Conservation (phyloP, 2,329 filamentous ascomycete genomes). For the Fusarium continuum region DNA sequence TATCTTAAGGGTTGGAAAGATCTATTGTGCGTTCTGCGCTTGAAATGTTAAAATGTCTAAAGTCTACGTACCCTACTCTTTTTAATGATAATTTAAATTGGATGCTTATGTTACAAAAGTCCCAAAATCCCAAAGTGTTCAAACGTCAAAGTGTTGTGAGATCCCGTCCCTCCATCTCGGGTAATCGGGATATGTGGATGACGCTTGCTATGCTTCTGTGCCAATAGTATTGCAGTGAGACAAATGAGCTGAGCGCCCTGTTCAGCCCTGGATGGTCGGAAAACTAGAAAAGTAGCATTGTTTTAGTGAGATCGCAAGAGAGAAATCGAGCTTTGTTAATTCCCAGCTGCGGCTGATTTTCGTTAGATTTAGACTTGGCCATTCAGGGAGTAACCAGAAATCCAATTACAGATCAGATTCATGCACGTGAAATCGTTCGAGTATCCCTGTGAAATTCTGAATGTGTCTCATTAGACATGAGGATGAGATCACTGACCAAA, state of each 20-base stretch:
- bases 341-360: neutral
- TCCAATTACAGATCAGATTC: neutral
- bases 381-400: too few relatives aligned
- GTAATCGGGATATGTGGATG: constrained; percentile 5
- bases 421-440: neutral
- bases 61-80: neutral
- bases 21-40: neutral
- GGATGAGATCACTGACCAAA: neutral
- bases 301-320: neutral
- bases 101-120: neutral
- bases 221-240: neutral
- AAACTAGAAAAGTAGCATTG: neutral
- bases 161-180: constrained; percentile 23
- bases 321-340: neutral
- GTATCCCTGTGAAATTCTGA: neutral
- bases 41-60: neutral
- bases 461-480: neutral
- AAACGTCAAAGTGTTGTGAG: neutral
- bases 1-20: neutral
- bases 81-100: constrained; percentile 1
- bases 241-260: neutral
- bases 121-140: neutral
- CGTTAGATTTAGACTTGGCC: neutral
- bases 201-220: neutral
- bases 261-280: neutral